Evolutionary conservation across 2,329 filamentous ascomycete genomes (phyloP).

Genomic region (Diatrype stigma): DNA sequence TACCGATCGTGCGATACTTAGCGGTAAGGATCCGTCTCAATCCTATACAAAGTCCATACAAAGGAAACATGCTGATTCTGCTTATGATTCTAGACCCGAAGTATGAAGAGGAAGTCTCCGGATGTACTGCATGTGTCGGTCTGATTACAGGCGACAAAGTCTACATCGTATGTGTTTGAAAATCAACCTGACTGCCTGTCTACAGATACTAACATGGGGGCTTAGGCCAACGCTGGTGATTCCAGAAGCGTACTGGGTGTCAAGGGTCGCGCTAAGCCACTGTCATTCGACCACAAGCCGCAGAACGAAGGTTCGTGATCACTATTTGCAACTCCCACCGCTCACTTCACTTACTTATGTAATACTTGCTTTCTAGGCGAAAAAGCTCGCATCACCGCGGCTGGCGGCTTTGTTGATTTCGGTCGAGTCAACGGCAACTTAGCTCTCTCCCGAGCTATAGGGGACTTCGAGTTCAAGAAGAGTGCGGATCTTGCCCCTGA

Average conservation of each 20-base stretch:
- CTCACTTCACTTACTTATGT: slow-evolving; percentile 1
- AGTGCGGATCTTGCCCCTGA: slow-evolving; percentile 95
- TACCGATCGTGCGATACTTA: slow-evolving; percentile 91
- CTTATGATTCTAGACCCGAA: slow-evolving; percentile 79
- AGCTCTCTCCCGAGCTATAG: slow-evolving; percentile 92
- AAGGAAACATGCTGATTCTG: slow-evolving; percentile 11
- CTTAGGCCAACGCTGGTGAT: slow-evolving; percentile 91
- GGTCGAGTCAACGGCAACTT: slow-evolving; percentile 98
- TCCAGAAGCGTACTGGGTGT: slow-evolving; percentile 93
- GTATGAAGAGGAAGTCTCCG: slow-evolving; percentile 97
- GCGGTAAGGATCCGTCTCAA: slow-evolving; percentile 57
- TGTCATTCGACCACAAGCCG: slow-evolving; percentile 99
- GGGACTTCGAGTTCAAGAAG: slow-evolving; percentile 99
- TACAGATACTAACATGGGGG: slow-evolving; percentile 19
- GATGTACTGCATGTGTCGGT: slow-evolving; percentile 91
- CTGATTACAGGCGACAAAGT: slow-evolving; percentile 89
- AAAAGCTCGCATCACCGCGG: slow-evolving; percentile 91
- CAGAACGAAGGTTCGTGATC: slow-evolving; percentile 84
- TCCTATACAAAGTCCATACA: neutral
- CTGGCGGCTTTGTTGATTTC: slow-evolving; percentile 97
- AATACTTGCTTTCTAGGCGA: slow-evolving; percentile 56
- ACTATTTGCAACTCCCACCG: neutral
- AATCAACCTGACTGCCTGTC: slow-evolving; percentile 2
- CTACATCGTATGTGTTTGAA: slow-evolving; percentile 71
- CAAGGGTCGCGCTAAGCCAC: slow-evolving; percentile 92